Conservation (phyloP, 192 early-diverging fungal species). For the Backusella psychrophila region DNA sequence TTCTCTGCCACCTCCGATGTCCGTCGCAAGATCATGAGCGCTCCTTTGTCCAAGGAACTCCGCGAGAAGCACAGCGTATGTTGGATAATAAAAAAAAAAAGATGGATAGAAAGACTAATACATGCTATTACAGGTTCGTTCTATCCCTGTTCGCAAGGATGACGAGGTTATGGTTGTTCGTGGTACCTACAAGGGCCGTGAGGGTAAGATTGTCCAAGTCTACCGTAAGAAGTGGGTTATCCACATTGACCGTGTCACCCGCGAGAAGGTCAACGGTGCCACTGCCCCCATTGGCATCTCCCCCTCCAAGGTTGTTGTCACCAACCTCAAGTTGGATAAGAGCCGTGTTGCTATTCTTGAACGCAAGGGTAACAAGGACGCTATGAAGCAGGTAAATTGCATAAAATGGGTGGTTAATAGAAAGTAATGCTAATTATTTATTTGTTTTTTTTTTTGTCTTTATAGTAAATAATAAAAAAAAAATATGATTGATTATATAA, state of each 20-base stretch:
- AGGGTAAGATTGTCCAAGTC: constrained; percentile 94
- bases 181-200: constrained; percentile 94
- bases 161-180: constrained; percentile 97
- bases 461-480: neutral
- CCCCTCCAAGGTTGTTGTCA: constrained; percentile 99
- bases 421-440: neutral
- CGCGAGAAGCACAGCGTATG: constrained; percentile 91
- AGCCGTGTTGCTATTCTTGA: constrained; percentile 89
- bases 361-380: constrained; percentile 66
- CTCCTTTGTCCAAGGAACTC: constrained; percentile 97
- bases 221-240: constrained; percentile 97
- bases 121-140: constrained; percentile 65
- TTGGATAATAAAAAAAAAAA: constrained; percentile 4
- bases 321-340: constrained; percentile 93
- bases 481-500: neutral
- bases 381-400: constrained; percentile 33
- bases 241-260: constrained; percentile 94
- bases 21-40: constrained; percentile 96
- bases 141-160: constrained; percentile 96
- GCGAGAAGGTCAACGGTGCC: constrained; percentile 97
- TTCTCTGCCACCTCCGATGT: constrained; percentile 94
- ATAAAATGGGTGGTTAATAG: too few relatives aligned
- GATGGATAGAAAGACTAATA: too few relatives aligned
- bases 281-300: constrained; percentile 90
- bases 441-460: neutral